Evolutionary conservation across 2,329 filamentous ascomycete species (phyloP).

Genomic region (Parascedosporium putredinis): DNA sequence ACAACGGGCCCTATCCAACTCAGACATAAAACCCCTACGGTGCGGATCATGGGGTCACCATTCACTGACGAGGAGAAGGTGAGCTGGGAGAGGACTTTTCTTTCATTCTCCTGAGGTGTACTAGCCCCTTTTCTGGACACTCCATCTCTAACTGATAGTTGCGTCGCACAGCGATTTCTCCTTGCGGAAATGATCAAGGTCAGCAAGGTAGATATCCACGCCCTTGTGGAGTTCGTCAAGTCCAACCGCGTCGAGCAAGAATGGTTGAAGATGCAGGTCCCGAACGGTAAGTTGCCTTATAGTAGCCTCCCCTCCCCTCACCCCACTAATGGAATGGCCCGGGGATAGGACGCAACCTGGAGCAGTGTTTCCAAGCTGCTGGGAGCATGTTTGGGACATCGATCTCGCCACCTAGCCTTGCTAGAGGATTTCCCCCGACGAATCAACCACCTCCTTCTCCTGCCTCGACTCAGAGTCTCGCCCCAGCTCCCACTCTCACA

Average conservation of each 20-base stretch:
- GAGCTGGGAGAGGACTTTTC: slow-evolving; percentile 14
- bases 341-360: slow-evolving; percentile 33
- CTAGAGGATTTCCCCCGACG: slow-evolving; percentile 23
- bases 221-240: slow-evolving; percentile 37
- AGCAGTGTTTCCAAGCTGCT: slow-evolving; percentile 31
- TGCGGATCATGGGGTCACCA: slow-evolving; percentile 14
- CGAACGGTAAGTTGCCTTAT: slow-evolving; percentile 24
- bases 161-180: slow-evolving; percentile 39
- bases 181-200: slow-evolving; percentile 48
- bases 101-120: slow-evolving; percentile 9
- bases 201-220: slow-evolving; percentile 36
- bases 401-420: slow-evolving; percentile 19
- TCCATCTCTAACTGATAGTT: slow-evolving; percentile 2
- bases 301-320: not conserved
- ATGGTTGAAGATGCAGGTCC: slow-evolving; percentile 39
- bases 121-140: too few relatives aligned
- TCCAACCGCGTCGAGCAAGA: slow-evolving; percentile 28
- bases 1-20: not conserved
- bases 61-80: slow-evolving; percentile 45
- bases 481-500: not conserved
- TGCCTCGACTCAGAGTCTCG: not conserved
- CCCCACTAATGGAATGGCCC: not conserved
- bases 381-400: slow-evolving; percentile 26
- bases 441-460: not conserved
- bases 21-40: not conserved